Base-by-base conservation (phyloP, 78 protist species). In the Speleostelium caveatum region DNA sequence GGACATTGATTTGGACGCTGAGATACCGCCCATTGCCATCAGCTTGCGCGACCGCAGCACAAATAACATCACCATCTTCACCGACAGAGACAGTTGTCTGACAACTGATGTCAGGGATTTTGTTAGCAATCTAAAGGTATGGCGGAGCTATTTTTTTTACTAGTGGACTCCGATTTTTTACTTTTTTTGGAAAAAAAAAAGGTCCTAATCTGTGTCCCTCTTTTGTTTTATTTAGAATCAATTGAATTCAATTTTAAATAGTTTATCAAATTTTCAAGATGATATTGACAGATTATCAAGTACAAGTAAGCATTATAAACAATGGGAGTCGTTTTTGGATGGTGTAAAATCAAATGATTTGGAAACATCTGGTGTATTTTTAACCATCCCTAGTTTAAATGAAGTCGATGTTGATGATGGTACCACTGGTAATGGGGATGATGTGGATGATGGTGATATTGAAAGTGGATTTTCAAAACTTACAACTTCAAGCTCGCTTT, bases 51-150 rank as follows among this genome's bases (percentile, higher is more conserved):
- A 58, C 6, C 33, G 16, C 7, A 19, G 30, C 7, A 22, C 30
- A 19, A 58, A 58, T 58, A 58, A 58, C 16, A 58, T 58, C 26
- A 71, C 77, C 6, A 42, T 71, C 14, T 42, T 71, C 51, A n/a
- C 51, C 21, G 77, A 71, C 6, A 71, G 32, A 32, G 77, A 71
- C 32, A 28, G 22, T 32, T 71, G 77, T 51, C n/a, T n/a, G n/a
- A n/a, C n/a, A n/a, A n/a, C n/a, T n/a, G n/a, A n/a, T n/a, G n/a
- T n/a, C n/a, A n/a, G n/a, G n/a, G n/a, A n/a, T n/a, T n/a, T n/a
- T n/a, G n/a, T n/a, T n/a, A n/a, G n/a, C n/a, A n/a, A n/a, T n/a
- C n/a, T n/a, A n/a, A n/a, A n/a, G n/a, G n/a, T n/a, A n/a, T n/a
- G n/a, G n/a, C n/a, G n/a, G n/a, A n/a, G n/a, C n/a, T n/a, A n/a